phyloP scores from a whole-genome alignment of 768 basidiomycete species.

The Stropharia rugosoannulata region DNA sequence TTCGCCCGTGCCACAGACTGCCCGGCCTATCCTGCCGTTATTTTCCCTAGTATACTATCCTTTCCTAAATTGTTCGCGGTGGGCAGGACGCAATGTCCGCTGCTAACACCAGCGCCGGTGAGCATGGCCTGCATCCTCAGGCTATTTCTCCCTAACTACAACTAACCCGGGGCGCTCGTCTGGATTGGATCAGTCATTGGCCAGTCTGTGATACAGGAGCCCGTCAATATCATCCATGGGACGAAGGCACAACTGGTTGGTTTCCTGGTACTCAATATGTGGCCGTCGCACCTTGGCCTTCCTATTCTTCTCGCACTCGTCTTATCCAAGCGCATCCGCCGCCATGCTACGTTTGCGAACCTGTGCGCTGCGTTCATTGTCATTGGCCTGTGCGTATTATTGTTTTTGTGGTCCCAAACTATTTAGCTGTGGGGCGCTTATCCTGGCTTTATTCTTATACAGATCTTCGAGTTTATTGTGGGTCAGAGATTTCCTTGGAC shows the following conservation, averaged over 20 bases:
- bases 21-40: no score
- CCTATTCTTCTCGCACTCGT: slow-evolving; percentile 42
- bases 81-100: no score
- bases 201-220: neutral
- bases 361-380: slow-evolving; percentile 45
- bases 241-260: slow-evolving; percentile 37
- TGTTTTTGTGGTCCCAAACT: neutral
- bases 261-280: slow-evolving; percentile 47
- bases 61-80: no score
- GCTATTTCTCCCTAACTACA: no score
- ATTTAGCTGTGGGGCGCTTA: neutral
- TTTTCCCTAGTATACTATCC: no score
- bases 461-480: slow-evolving; percentile 43
- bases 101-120: no score
- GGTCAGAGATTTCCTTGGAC: neutral
- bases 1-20: no score
- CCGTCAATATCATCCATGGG: slow-evolving; percentile 40
- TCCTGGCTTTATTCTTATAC: neutral
- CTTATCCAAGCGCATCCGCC: slow-evolving; percentile 39
- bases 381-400: slow-evolving; percentile 38
- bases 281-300: slow-evolving; percentile 49
- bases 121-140: no score
- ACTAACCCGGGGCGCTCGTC: no score
- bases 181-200: no score
- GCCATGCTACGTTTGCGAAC: slow-evolving; percentile 47